Evolutionary conservation across 1,284 basidiomycete species (phyloP), one percentile per base, ranked within the genome.

Genomic region (Sporisorium iseilematis-ciliati): DNA sequence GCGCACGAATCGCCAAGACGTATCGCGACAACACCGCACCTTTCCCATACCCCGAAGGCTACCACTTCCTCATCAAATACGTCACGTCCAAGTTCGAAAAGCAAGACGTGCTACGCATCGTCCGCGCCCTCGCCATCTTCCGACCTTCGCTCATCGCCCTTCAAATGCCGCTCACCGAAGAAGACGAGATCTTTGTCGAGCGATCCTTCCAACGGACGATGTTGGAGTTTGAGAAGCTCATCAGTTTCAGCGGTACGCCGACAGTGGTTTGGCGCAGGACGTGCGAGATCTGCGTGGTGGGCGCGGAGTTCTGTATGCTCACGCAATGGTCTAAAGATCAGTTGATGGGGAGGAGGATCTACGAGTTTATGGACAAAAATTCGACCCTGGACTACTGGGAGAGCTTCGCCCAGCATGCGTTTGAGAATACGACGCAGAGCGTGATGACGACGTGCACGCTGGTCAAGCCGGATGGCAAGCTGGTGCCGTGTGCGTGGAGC

Each of bases 181-280:
- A 84, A 35, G 82, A 84, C 64, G 83, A 82, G 67, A 78, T 81
- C 4, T 98, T 98, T 86, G 92, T 97, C 62, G 95, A 98, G 87
- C 91, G 92, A 75, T 95, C 93, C 75, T 95, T 98, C 85, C 95
- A 97, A 85, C 89, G 96, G 46, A 94, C 94, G 26, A 88, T 97
- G 73, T 89, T 97, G 78, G 95, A 98, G 88, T 90, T 97, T 63
- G 94, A 97, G 85, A 97, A 97, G 86, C 89, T 98, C 72, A 96
- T 99, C 75, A 94, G 93, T 46, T 97, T 94, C 86, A 95, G 93
- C 70, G 97, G 96, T 6, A 99, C 97, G n/a, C 97, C 96, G 2
- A 99, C 96, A 0, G 94, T 97, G n/a, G 93, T 97, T 2, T 99
- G 96, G 96, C 91, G 96, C 33, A 89, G 96, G 53, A 99, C 97